Conservation (phyloP, 2,329 filamentous ascomycete species). For the Lachnellula suecica region DNA sequence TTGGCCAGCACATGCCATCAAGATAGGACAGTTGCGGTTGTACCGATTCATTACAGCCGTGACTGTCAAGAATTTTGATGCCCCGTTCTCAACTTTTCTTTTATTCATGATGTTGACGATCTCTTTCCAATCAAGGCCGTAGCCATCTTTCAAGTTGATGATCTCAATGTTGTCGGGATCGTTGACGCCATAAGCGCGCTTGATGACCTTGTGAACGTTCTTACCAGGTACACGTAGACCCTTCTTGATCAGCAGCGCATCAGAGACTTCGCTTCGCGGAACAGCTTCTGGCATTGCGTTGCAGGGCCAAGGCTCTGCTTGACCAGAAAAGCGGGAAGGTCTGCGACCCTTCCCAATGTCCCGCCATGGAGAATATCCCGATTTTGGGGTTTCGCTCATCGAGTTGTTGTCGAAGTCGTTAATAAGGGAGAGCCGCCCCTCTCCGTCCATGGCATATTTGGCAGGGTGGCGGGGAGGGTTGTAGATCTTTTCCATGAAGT, state of each 20-base stretch:
- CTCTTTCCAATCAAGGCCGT: conserved; percentile 17
- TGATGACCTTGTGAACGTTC: conserved; percentile 16
- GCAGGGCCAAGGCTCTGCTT: conserved; percentile 17
- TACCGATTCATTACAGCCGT: conserved; percentile 28
- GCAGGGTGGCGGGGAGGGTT: not conserved
- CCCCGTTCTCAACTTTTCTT: conserved; percentile 18
- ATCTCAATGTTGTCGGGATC: conserved; percentile 34
- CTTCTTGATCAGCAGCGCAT: conserved; percentile 27
- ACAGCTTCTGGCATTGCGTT: conserved; percentile 20
- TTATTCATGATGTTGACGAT: conserved; percentile 26
- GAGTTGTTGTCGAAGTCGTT: not conserved
- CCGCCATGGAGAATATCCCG: not conserved
- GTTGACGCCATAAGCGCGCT: conserved; percentile 29
- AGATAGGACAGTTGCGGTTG: conserved; percentile 32
- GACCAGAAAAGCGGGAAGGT: conserved; percentile 24
- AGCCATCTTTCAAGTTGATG: conserved; percentile 29
- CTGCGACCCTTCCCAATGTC: conserved; percentile 6
- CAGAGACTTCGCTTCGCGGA: conserved; percentile 15
- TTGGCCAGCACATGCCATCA: conserved; percentile 26
- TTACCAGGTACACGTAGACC: conserved; percentile 20
- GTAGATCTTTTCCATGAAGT: not conserved
- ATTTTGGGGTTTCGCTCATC: not conserved
- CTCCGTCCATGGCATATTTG: not conserved
- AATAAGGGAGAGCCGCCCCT: not conserved
- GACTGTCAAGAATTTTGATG: conserved; percentile 18